phyloP scores from a whole-genome alignment of 805 yeast genomes.

The Schwanniomyces pseudopolymorphus region DNA sequence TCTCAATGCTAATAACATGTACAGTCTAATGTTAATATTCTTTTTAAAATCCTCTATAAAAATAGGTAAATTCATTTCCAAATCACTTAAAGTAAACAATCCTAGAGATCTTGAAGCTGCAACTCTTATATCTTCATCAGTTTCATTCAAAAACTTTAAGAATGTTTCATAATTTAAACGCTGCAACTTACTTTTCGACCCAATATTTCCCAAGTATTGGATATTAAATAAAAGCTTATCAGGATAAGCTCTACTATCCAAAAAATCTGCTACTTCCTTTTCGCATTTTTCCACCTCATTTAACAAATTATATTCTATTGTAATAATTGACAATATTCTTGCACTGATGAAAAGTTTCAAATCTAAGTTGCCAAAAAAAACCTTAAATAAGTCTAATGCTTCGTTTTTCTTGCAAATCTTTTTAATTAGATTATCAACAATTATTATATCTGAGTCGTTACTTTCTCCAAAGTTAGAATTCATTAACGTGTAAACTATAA shows the following conservation, averaged over 20 bases:
- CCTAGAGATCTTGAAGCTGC: constrained; percentile 58
- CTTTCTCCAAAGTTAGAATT: constrained; percentile 16
- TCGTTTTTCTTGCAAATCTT: constrained; percentile 2
- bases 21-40: constrained; percentile 8
- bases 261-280: constrained; percentile 27
- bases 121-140: constrained; percentile 35
- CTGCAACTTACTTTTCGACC: constrained; percentile 27
- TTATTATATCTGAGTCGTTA: constrained; percentile 14
- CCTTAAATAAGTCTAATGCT: constrained; percentile 3
- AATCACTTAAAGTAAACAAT: constrained; percentile 41
- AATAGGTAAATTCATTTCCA: constrained; percentile 34
- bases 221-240: constrained; percentile 29
- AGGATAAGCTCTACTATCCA: constrained; percentile 28
- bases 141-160: constrained; percentile 25
- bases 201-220: constrained; percentile 51
- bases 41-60: constrained; percentile 27
- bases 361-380: constrained; percentile 12
- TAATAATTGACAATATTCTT: constrained; percentile 28
- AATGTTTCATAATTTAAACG: constrained; percentile 36
- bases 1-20: constrained; percentile 20
- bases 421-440: constrained; percentile 15
- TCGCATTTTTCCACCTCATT: constrained; percentile 25
- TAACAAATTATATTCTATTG: constrained; percentile 17
- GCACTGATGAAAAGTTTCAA: constrained; percentile 24
- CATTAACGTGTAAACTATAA: constrained; percentile 11